Base-by-base conservation (phyloP, 108 stramenopile species). In the Fragilaria radians region DNA sequence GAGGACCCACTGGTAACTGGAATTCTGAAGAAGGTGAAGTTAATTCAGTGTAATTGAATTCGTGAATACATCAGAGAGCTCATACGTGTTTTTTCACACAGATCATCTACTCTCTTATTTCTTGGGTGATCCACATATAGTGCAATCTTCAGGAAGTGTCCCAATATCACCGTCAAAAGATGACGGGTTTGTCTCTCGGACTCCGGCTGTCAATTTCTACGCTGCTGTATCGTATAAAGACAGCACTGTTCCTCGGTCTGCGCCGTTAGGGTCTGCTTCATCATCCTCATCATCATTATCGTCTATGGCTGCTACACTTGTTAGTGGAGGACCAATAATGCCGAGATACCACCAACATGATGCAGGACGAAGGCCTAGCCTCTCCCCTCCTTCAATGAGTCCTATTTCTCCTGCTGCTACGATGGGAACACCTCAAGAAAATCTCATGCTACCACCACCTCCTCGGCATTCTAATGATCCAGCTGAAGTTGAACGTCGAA, bases 321-420 rank as follows among this genome's bases (percentile, higher is more conserved):
- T 78, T 33, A 47, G 72, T 27, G 80, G 80, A n/a, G 80, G 70
- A 24, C 76, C 76, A 1, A 33, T 72, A 46, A 17, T 72, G 42
- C 51, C 45, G 14, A 52, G 54, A 28, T 32, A 56, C 19, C 53
- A 47, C 31, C 46, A 54, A 59, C 63, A 67, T 23, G 48, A 52
- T 49, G 28, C 9, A 29, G 1, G 33, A 21, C 48, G 51, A 26
- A 14, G 17, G 45, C 23, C 32, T 18, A 46, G 4, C 3, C 19
- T 21, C 19, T n/a, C 31, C 14, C 32, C 11, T 29, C 33, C 46
- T 28, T 31, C 54, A 49, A 57, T 29, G 26, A 47, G 36, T 45
- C 88, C 88, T 9, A 70, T 90, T n/a, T 84, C 85, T 27, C 85
- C 89, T 21, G 67, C 86, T 4, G 68, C 71, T 21, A 72, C 82